A percentile compares a stretch with the other conserved stretches of the same genome.
These are phyloP conservation scores for Mercurialis annua DNA, from an alignment of 345 rosid genomes.

Conservation along the genomic window DNA sequence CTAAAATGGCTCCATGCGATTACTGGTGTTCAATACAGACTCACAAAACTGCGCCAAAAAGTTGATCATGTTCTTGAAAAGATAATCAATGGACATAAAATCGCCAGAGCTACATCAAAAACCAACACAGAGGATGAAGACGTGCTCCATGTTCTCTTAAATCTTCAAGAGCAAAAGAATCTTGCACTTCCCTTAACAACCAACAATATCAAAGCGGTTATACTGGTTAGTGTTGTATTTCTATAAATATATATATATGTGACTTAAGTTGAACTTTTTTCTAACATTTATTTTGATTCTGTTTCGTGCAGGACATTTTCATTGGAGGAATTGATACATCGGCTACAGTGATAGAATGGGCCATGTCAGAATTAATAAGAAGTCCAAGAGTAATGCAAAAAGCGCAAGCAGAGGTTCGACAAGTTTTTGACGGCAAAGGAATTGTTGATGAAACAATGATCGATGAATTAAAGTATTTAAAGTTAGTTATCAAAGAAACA, in stretches of 20 bases:
- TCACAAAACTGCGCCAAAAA: neutral
- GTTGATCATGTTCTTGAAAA: neutral
- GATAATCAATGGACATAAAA: constrained; percentile 2
- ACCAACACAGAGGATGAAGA: constrained; percentile 5
- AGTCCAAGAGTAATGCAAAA: constrained; percentile 15
- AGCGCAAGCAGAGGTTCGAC: constrained; percentile 14
- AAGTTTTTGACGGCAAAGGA: constrained; percentile 13
- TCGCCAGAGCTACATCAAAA: neutral
- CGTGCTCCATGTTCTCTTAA: constrained; percentile 13
- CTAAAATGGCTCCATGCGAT: constrained; percentile 1
- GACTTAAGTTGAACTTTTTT: no score
- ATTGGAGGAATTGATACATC: constrained; percentile 16
- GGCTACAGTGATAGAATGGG: constrained; percentile 15
- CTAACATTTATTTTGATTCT: neutral
- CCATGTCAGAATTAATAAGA: constrained; percentile 20
- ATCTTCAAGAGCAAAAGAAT: constrained; percentile 10
- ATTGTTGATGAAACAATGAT: constrained; percentile 6
- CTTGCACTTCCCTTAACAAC: constrained; percentile 13
- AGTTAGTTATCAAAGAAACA: constrained; percentile 16
- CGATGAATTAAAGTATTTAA: constrained; percentile 11
- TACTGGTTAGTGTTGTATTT: no score
- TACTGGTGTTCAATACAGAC: constrained; percentile 1
- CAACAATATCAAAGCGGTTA: constrained; percentile 8
- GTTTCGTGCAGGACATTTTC: constrained; percentile 8
- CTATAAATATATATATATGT: no score